These are phyloP conservation scores for Malassezia brasiliensis DNA, from an alignment of 1,284 basidiomycete species.

Conservation along the genomic window DNA sequence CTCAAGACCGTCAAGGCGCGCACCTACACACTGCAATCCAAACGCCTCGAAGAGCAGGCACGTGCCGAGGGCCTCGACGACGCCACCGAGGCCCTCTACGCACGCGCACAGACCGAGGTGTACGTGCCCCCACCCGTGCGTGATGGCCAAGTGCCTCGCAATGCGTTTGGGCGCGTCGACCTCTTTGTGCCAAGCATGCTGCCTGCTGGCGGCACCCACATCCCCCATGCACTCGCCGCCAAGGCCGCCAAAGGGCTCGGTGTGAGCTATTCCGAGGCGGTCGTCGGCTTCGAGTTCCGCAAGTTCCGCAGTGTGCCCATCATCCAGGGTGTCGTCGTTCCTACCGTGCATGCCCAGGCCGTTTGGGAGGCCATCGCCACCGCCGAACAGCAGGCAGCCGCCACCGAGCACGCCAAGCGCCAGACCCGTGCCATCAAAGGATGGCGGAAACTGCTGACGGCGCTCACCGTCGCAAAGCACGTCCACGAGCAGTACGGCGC, in stretches of 20 bases:
- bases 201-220: conserved; percentile 71
- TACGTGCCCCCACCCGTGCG: conserved; percentile 69
- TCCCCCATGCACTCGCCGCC: conserved; percentile 57
- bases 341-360: conserved; percentile 78
- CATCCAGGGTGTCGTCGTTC: conserved; percentile 76
- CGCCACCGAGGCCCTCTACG: conserved; percentile 65
- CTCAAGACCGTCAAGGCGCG: conserved; percentile 83
- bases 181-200: conserved; percentile 91
- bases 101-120: conserved; percentile 71
- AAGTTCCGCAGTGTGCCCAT: conserved; percentile 77
- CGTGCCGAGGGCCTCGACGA: conserved; percentile 49
- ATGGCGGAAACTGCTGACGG: conserved; percentile 78
- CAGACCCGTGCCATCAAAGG: conserved; percentile 74
- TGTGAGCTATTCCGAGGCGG: conserved; percentile 85
- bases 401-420: conserved; percentile 58
- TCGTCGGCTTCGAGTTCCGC: conserved; percentile 90
- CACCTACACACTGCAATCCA: conserved; percentile 68
- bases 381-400: conserved; percentile 58
- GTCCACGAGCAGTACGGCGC: conserved; percentile 67
- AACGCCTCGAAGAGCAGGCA: conserved; percentile 71
- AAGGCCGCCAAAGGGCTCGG: conserved; percentile 80
- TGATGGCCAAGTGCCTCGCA: conserved; percentile 85
- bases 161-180: conserved; percentile 94
- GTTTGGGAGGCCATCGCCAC: conserved; percentile 71
- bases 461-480: conserved; percentile 70